Percentiles rank a stretch among this genome's conserved stretches.
These are phyloP conservation scores for Cercophora sp. DNA, from an alignment of 495 filamentous ascomycete species.

Conservation along the genomic window DNA sequence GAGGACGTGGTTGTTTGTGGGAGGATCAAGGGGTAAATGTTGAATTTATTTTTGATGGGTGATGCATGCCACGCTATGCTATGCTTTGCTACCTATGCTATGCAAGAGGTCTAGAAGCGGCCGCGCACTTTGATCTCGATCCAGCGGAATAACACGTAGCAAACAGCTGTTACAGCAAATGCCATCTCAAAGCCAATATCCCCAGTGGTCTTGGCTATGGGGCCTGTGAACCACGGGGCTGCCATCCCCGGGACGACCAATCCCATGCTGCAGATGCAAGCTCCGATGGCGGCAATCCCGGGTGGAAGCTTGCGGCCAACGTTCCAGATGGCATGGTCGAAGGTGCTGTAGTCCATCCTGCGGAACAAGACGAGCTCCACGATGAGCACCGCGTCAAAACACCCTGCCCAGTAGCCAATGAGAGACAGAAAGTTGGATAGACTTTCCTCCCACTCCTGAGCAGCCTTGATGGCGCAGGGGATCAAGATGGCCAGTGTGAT, in stretches of 20 bases:
- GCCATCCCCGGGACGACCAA: constrained; percentile 49
- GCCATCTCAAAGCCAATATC: constrained; percentile 55
- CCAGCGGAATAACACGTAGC: constrained; percentile 42
- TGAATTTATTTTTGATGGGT: no score
- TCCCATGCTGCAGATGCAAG: constrained; percentile 33
- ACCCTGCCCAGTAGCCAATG: constrained; percentile 53
- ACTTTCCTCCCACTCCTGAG: constrained; percentile 44
- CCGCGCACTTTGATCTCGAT: constrained; percentile 33
- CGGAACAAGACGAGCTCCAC: constrained; percentile 47
- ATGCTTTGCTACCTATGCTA: background rate
- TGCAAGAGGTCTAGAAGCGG: constrained; percentile 8
- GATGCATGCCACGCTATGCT: no score
- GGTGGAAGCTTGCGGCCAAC: constrained; percentile 41
- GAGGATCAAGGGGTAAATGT: no score
- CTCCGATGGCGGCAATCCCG: constrained; percentile 40
- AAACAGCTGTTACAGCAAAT: constrained; percentile 41
- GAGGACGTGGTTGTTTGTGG: constrained; percentile 11
- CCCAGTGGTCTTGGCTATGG: constrained; percentile 46
- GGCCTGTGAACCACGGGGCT: constrained; percentile 50
- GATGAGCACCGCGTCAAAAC: constrained; percentile 45
- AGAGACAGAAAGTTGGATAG: constrained; percentile 49
- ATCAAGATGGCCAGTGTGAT: constrained; percentile 45
- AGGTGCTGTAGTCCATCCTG: constrained; percentile 32
- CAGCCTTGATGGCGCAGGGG: constrained; percentile 45
- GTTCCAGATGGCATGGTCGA: constrained; percentile 45